Evolutionary conservation across 2,329 filamentous ascomycete species (phyloP), one percentile per base, ranked within the genome.

Genomic region (Colletotrichum theobromicola): DNA sequence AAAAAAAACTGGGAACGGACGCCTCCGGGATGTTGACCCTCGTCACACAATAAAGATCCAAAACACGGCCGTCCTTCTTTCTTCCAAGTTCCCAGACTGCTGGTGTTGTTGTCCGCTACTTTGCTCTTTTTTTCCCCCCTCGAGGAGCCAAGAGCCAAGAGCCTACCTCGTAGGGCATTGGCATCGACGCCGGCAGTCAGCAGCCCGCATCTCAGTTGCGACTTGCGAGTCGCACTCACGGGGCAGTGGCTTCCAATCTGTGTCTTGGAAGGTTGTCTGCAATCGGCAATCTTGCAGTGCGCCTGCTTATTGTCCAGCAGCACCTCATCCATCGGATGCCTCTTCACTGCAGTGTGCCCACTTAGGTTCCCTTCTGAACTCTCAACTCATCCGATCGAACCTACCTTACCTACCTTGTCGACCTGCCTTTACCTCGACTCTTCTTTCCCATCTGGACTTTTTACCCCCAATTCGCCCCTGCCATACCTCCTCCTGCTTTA

Each of bases 1-100:
- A 67, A 72, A 72, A 73, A 74, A 67, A 71, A 46, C 18, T 70
- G 67, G 62, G n/a, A 50, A 42, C 55, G 26, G 55, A 57, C 24
- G 28, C 50, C 60, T 74, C 37, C 66, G 16, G 42, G 28, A 42
- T 58, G 50, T 53, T 42, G 34, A n/a, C 16, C 69, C 42, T 21
- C 32, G 57, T 57, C 62, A 46, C 70, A 68, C 70, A 68, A 53
- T 15, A 50, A 50, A 50, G 42, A 62, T 66, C 61, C 71, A 61
- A 68, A 62, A 65, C 37, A 12, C 46, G 32, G 21, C 35, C 57
- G 15, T 57, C 32, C 28, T 42, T 16, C 57, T 21, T 26, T n/a
- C 46, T 24, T 28, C 30, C 26, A 55, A 21, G 18, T 24, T 28
- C 30, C 26, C 62, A 21, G 18, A 34, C 26, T 35, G 32, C 21